phyloP scores from a whole-genome alignment of 306 rosid species.

The Sicyos edulis region DNA sequence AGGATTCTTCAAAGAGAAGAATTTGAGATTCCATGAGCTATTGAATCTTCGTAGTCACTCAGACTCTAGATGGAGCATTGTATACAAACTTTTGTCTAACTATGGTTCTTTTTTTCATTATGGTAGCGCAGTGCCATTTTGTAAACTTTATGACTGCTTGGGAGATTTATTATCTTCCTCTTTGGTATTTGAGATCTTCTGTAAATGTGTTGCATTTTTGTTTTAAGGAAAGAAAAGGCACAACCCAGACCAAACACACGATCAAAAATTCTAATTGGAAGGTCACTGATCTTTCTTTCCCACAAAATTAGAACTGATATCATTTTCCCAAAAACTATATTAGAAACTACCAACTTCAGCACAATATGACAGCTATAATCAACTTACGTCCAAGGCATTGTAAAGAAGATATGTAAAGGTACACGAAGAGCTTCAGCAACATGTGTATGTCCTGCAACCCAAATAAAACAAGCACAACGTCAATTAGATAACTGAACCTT shows the following conservation, averaged over 20 bases:
- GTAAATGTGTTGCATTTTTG: constrained; percentile 1
- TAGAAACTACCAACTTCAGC: constrained; percentile 11
- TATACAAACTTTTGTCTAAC: neutral
- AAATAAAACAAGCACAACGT: constrained; percentile 19
- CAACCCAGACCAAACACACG: neutral
- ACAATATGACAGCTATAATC: constrained; percentile 12
- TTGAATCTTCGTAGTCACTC: constrained; percentile 1
- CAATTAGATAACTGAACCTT: constrained; percentile 18
- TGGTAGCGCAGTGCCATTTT: constrained; percentile 1
- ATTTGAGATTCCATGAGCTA: neutral
- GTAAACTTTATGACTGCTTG: neutral
- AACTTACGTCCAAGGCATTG: constrained; percentile 99
- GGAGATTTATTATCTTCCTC: neutral
- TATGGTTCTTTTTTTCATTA: neutral
- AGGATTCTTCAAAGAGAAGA: neutral
- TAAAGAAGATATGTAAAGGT: constrained; percentile 96
- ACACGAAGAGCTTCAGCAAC: constrained; percentile 94
- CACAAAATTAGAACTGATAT: neutral
- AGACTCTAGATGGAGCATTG: neutral
- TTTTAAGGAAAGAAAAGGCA: neutral
- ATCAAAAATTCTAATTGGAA: neutral
- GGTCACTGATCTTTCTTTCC: neutral
- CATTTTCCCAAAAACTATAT: neutral
- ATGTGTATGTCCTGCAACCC: constrained; percentile 76
- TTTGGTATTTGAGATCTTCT: neutral